These are phyloP conservation scores for Pseudogymnoascus sp. DNA, from an alignment of 2,329 filamentous ascomycete species.

Conservation along the genomic window DNA sequence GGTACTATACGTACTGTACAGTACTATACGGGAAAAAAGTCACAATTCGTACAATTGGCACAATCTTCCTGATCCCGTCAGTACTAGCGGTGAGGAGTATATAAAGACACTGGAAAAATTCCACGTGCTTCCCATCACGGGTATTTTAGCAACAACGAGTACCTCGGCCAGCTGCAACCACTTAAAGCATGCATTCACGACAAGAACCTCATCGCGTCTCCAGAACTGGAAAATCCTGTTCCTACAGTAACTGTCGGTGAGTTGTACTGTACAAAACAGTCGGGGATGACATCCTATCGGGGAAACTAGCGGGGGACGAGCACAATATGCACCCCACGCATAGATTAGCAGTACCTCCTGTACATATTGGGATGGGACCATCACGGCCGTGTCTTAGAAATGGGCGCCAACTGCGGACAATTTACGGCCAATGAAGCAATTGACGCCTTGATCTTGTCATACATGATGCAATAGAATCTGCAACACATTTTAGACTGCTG, in stretches of 20 bases:
- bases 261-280: constrained; percentile 6
- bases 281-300: constrained; percentile 4
- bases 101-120: neutral
- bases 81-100: neutral
- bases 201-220: neutral
- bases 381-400: neutral
- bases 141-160: neutral
- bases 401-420: neutral
- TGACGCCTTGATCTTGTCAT: constrained; percentile 5
- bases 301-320: neutral
- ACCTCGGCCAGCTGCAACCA: neutral
- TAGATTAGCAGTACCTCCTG: neutral
- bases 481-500: neutral
- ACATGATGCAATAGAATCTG: neutral
- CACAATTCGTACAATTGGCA: neutral
- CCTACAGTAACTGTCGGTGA: constrained; percentile 11
- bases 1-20: neutral
- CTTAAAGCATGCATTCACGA: neutral
- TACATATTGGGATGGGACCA: neutral
- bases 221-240: neutral
- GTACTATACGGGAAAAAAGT: neutral
- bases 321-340: constrained; percentile 3
- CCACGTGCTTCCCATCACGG: neutral
- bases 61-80: neutral
- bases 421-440: neutral